phyloP scores from a whole-genome alignment of 371 early-diverging fungal genomes.

The Haplosporangium sp. region DNA sequence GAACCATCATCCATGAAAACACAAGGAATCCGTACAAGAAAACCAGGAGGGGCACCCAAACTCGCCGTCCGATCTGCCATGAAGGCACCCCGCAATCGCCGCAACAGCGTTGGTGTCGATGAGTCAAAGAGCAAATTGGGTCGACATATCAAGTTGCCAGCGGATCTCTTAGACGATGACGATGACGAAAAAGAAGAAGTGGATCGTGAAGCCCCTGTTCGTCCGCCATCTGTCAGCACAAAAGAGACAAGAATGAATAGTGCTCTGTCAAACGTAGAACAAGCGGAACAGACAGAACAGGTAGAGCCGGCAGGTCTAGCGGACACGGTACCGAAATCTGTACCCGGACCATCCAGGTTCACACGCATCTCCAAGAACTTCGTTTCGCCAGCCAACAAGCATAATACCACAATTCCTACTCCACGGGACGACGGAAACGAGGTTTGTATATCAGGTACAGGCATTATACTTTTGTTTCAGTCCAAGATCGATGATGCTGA shows the following conservation, averaged over 20 bases:
- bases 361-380: slow-evolving; percentile 34
- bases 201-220: slow-evolving; percentile 1
- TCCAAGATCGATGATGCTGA: too few species aligned
- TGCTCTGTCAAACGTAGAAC: too few species aligned
- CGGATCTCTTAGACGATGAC: slow-evolving; percentile 21
- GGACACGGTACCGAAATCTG: neutral
- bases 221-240: too few species aligned
- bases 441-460: slow-evolving; percentile 7
- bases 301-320: neutral
- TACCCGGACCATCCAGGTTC: slow-evolving; percentile 37
- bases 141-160: slow-evolving; percentile 42
- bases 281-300: neutral
- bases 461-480: too few species aligned
- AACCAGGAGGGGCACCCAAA: slow-evolving; percentile 5
- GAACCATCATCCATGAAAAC: neutral
- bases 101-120: neutral
- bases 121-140: slow-evolving; percentile 28
- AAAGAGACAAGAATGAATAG: too few species aligned
- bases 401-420: slow-evolving; percentile 27
- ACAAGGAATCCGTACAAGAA: neutral
- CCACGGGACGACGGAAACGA: slow-evolving; percentile 33
- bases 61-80: slow-evolving; percentile 33
- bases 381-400: slow-evolving; percentile 23
- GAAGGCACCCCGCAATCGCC: slow-evolving; percentile 21
- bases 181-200: slow-evolving; percentile 12